Evolutionary conservation across 2,329 filamentous ascomycete species (phyloP).

Genomic region (Xylariales sp.): DNA sequence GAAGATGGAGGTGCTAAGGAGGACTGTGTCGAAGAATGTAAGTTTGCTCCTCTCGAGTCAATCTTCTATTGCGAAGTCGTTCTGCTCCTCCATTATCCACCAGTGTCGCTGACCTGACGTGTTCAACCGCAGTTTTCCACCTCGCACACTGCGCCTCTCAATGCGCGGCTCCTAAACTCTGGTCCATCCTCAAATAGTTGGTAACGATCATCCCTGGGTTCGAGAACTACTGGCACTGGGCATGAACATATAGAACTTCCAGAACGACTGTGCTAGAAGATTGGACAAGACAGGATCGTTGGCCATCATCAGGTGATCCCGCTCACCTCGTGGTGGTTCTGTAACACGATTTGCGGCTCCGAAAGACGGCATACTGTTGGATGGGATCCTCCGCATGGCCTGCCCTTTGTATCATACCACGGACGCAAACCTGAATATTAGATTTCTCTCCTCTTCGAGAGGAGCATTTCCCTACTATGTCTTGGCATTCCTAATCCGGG

Average conservation of each 20-base stretch:
- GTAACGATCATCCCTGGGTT: conserved; percentile 9
- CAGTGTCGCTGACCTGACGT: too few relatives aligned
- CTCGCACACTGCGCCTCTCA: conserved; percentile 90
- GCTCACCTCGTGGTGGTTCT: conserved; percentile 13
- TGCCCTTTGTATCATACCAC: conserved; percentile 26
- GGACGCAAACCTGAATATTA: conserved; percentile 21
- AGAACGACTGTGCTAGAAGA: conserved; percentile 16
- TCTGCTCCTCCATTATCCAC: too few relatives aligned
- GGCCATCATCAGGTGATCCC: conserved; percentile 10
- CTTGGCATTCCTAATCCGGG: too few relatives aligned
- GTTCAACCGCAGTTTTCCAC: conserved; percentile 89
- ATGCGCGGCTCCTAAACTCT: conserved; percentile 96
- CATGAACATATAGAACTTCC: conserved; percentile 17
- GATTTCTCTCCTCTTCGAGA: conserved; percentile 16
- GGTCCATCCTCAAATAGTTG: conserved; percentile 81
- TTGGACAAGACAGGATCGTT: conserved; percentile 9
- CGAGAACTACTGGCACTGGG: conserved; percentile 13
- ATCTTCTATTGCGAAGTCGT: too few relatives aligned
- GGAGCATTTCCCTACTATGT: too few relatives aligned
- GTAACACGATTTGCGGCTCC: conserved; percentile 20
- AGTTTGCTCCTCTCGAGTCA: conserved; percentile 35
- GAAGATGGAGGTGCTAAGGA: conserved; percentile 72
- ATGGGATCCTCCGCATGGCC: conserved; percentile 13
- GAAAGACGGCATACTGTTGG: conserved; percentile 15
- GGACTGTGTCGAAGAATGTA: conserved; percentile 99